Base-by-base conservation (phyloP, 495 filamentous ascomycete species). In the Aspergillus steynii region DNA sequence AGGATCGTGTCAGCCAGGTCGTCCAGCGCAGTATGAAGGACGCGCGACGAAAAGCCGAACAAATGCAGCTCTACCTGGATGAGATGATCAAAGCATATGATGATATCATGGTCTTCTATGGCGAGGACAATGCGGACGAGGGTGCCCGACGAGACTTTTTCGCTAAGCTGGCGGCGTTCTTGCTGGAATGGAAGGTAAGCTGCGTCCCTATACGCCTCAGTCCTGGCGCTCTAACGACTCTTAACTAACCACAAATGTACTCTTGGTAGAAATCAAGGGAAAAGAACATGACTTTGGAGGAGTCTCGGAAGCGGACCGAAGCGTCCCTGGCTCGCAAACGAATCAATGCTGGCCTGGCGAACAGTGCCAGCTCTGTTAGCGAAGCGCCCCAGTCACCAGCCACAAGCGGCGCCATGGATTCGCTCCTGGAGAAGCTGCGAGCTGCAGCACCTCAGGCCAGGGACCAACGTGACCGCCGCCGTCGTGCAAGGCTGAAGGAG, bases 91-190 rank as follows among this genome's bases (percentile, higher is more conserved):
- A 90, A 64, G 88, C 89, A 5, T 98, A 93, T 76, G 90, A 97
- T 64, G 92, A 97, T 74, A 96, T 98, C 61, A 92, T 99, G 87
- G 84, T 87, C 26, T 97, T 97, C 78, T 99, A 96, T 70, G 95
- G 95, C 59, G 95, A 99, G 75, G 96, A 99, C 71, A 87, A 89
- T 37, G 81, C 82, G 15, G 96, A 99, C 71, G 95, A 99, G 34
- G 95, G 90, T 71, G 91, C 93, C n/a, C 86, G 94, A 57, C 85
- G 96, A 62, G 94, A 97, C 70, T 99, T 99, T 83, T 99, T 99
- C 66, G 82, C 88, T 53, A 98, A 98, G 79, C 83, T 99, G 65
- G 92, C 93, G n/a, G 74, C 83, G 26, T 99, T 99, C 80, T 85
- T 99, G 63, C 77, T 79, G 28, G 96, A 97, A 75, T 99, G 94